A percentile compares a stretch with the other conserved stretches of the same genome.
Evolutionary conservation across 2,329 filamentous ascomycete genomes (phyloP).

Genomic region (Ophiosphaerella korrae): DNA sequence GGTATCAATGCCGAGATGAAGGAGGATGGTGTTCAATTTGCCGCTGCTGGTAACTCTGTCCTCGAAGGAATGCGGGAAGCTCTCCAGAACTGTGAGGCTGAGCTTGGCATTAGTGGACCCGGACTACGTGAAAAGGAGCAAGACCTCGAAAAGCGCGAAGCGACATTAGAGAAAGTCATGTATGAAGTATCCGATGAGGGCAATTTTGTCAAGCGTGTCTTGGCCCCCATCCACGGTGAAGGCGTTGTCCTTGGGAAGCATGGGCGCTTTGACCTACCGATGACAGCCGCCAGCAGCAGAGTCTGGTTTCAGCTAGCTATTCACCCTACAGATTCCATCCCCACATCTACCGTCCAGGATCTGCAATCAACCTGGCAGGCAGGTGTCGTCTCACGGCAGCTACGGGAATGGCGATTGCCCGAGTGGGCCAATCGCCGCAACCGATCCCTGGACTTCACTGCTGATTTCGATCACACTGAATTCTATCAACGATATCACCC

Average conservation of each 20-base stretch:
- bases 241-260: slow-evolving; percentile 80
- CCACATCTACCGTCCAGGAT: slow-evolving; percentile 73
- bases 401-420: slow-evolving; percentile 89
- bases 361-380: slow-evolving; percentile 90
- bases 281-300: slow-evolving; percentile 78
- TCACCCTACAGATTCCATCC: slow-evolving; percentile 87
- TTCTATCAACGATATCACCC: slow-evolving; percentile 81
- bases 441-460: slow-evolving; percentile 90
- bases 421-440: slow-evolving; percentile 97
- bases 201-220: slow-evolving; percentile 78
- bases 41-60: slow-evolving; percentile 77
- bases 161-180: slow-evolving; percentile 83
- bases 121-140: slow-evolving; percentile 75
- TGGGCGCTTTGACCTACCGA: slow-evolving; percentile 78
- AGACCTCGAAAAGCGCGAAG: slow-evolving; percentile 79
- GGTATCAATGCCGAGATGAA: slow-evolving; percentile 99
- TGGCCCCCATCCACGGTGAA: slow-evolving; percentile 78
- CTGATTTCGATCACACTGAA: slow-evolving; percentile 93
- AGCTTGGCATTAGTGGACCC: slow-evolving; percentile 75
- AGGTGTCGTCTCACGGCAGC: slow-evolving; percentile 86
- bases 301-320: slow-evolving; percentile 94
- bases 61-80: slow-evolving; percentile 86
- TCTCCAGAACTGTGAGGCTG: slow-evolving; percentile 74
- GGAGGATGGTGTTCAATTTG: slow-evolving; percentile 84
- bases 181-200: slow-evolving; percentile 82